Evolutionary conservation across 441 rosid genomes (phyloP), one percentile per base, ranked within the genome.

Genomic region (Mallotus japonicus): DNA sequence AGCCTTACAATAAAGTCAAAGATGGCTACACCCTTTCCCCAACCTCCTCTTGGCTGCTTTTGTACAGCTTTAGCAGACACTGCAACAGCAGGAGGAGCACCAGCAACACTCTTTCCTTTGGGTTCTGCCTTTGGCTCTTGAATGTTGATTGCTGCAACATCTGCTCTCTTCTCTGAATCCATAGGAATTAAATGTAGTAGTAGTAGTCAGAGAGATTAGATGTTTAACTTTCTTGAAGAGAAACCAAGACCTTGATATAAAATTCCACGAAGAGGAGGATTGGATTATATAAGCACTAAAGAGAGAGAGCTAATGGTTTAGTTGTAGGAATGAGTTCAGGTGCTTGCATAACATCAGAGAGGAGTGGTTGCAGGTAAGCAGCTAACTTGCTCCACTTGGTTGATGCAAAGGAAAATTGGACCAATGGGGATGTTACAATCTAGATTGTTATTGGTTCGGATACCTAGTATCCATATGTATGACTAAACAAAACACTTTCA

Each of bases 1-100:
- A 93, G 82, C 80, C 98, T 83, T 15, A 89, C 64, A 24, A 88
- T 22, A 56, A 91, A 83, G 82, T 93, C 97, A 13, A 80, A 73
- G 65, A 90, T 85, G 32, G 95, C 91, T 0, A 85, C 66, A 0
- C 96, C 91, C 72, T 83, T 90, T 66, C 72, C 85, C 85, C 76
- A 76, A 47, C 92, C 90, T 32, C 79, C 80, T 11, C 59, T 53
- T 1, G 56, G 67, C 46, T 49, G 57, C 3, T 22, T 53, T 3
- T 13, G 4, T 8, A 46, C 8, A 6, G 77, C 68, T 65, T 67
- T 71, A 13, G 69, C 13, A 19, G 79, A 37, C 16, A 67, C 71
- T 24, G 3, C 22, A 5, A 59, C 70, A 1, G 68, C 63, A 24
- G 59, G 59, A 70, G 86, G 78, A 78, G 83, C 84, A 76, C 57